Base-by-base conservation (phyloP, 441 rosid genomes). In the Kokia cookei region DNA sequence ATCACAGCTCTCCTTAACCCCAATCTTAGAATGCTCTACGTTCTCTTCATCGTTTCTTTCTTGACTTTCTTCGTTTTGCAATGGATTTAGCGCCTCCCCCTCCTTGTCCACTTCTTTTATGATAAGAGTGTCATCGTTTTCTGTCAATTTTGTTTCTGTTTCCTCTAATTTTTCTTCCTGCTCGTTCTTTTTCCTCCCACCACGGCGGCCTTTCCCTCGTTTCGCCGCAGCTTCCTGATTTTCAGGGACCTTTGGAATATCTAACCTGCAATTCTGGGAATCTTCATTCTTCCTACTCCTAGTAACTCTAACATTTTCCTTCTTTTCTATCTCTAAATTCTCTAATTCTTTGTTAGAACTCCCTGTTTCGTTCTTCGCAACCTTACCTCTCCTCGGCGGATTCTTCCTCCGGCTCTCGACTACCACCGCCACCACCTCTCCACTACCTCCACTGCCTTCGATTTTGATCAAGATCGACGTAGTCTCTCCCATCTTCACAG, bases 401-500 rank as follows among this genome's bases (percentile, higher is more conserved):
- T 71, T 48, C 74, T 40, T 65, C 60, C 61, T 42, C 72, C 51
- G 66, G 19, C 57, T 48, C 32, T 75, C 45, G 63, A 62, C 62
- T 12, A 27, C 66, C 82, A 26, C 70, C 73, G 19, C 4, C 81
- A 60, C 29, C 48, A 27, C 78, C 68, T 76, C 62, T 71, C 45
- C 68, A 58, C 73, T 53, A 65, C 66, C 48, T 71, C 65, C 47
- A 19, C 22, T 62, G 45, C 2, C 54, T 15, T 15, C 63, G 12
- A 85, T 58, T 37, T 77, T 80, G 66, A 90, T 87, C 32, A 65
- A 40, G 58, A 92, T 80, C n/a, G 90, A 79, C 17, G 91, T 85
- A 66, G 3, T 48, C 82, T 84, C 92, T 43, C 93, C 93, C 37
- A 92, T 82, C 84, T 89, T 85, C 71, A 92, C 19, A 27, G 27